phyloP scores from a whole-genome alignment of 1,139 yeast species.

The Pichia inconspicua region DNA sequence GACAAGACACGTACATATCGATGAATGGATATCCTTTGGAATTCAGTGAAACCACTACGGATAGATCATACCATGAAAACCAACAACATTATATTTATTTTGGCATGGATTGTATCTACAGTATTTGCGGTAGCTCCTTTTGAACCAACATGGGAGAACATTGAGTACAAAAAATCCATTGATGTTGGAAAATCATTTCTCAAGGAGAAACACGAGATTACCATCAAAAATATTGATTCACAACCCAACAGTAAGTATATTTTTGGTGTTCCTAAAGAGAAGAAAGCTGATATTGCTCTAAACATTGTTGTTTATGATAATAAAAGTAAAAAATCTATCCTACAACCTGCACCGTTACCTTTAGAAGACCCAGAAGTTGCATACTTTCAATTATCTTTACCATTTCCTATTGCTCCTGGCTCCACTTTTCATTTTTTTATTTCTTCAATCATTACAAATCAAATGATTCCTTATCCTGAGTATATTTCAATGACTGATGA shows the following conservation, averaged over 20 bases:
- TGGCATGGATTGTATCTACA: constrained; percentile 2
- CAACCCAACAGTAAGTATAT: constrained; percentile 51
- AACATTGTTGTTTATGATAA: constrained; percentile 35
- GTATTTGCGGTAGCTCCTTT: constrained; percentile 12
- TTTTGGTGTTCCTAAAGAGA: constrained; percentile 39
- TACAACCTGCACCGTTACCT: constrained; percentile 30
- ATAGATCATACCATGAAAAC: constrained; percentile 6
- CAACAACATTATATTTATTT: neutral
- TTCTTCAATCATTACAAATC: constrained; percentile 45
- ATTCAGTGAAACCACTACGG: neutral
- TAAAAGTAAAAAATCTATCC: constrained; percentile 26
- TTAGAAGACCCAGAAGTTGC: constrained; percentile 29
- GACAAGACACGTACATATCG: neutral
- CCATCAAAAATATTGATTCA: constrained; percentile 50
- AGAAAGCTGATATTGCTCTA: constrained; percentile 39
- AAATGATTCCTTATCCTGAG: constrained; percentile 56
- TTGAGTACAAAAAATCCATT: constrained; percentile 39
- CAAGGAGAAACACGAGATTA: constrained; percentile 52
- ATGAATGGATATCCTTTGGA: too few relatives aligned
- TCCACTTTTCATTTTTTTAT: constrained; percentile 43
- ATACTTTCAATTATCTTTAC: constrained; percentile 46
- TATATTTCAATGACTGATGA: constrained; percentile 50
- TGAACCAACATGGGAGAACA: constrained; percentile 39
- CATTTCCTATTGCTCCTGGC: constrained; percentile 62
- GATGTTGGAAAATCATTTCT: constrained; percentile 65